Evolutionary conservation across 1,284 basidiomycete species (phyloP).

Genomic region (Amylostereum areolatum): DNA sequence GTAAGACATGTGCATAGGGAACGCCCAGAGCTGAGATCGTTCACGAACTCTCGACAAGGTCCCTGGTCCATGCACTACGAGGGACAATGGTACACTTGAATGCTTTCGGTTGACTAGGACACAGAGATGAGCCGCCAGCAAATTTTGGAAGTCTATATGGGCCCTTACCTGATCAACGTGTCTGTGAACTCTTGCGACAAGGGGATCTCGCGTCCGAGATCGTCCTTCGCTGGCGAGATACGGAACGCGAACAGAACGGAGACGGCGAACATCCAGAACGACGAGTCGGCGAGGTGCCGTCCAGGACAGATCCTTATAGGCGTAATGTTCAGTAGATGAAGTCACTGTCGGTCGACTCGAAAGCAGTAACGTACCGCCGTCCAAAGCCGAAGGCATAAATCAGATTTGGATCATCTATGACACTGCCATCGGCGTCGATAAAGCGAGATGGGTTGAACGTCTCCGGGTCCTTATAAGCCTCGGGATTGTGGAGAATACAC

Average conservation of each 20-base stretch:
- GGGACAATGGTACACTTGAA: too few relatives aligned
- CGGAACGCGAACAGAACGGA: conserved; percentile 13
- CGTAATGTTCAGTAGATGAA: background rate
- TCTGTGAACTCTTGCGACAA: too few relatives aligned
- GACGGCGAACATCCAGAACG: conserved; percentile 14
- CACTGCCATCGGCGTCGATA: background rate
- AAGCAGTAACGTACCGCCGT: conserved; percentile 2
- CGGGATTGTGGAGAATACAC: background rate
- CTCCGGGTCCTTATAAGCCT: background rate
- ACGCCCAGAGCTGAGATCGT: too few relatives aligned
- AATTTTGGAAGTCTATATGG: too few relatives aligned
- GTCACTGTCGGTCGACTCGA: background rate
- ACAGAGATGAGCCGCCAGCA: too few relatives aligned
- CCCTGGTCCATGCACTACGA: too few relatives aligned
- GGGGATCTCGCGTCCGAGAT: conserved; percentile 7
- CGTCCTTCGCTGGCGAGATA: conserved; percentile 9
- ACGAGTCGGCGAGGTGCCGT: conserved; percentile 10
- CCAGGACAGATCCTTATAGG: conserved; percentile 8
- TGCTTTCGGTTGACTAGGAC: too few relatives aligned
- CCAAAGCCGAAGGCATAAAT: conserved; percentile 1
- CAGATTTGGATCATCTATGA: background rate
- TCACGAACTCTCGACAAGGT: too few relatives aligned
- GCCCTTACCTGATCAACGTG: too few relatives aligned
- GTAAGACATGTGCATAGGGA: too few relatives aligned
- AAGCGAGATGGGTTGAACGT: background rate